phyloP scores from a whole-genome alignment of 345 rosid species.

The Citrus sp. region DNA sequence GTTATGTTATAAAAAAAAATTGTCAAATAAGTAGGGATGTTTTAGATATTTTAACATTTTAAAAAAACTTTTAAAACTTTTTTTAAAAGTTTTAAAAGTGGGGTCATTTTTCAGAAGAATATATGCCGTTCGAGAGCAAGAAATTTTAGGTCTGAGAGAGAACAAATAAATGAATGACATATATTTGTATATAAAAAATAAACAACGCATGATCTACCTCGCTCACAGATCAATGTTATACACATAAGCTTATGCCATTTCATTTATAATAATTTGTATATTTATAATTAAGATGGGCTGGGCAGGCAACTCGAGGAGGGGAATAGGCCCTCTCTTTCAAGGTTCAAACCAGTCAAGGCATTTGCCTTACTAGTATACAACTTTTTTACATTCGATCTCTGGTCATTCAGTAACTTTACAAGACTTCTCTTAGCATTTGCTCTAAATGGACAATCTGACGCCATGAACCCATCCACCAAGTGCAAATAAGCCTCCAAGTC shows the following conservation, averaged over 20 bases:
- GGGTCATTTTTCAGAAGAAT: no score
- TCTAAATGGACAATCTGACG: constrained; percentile 79
- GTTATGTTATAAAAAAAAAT: no score
- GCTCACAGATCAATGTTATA: background rate
- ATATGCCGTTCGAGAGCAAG: background rate
- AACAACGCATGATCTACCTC: background rate
- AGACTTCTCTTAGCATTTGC: constrained; percentile 90
- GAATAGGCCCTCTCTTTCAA: constrained; percentile 32
- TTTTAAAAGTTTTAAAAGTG: no score
- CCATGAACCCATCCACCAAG: constrained; percentile 77
- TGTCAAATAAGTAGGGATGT: no score
- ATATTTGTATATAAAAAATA: no score
- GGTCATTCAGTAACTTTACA: constrained; percentile 64
- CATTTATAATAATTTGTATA: background rate
- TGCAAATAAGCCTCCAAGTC: constrained; percentile 81
- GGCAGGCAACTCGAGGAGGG: constrained; percentile 44
- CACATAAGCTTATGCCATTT: background rate
- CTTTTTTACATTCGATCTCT: constrained; percentile 71
- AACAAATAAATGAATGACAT: background rate
- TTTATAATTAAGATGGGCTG: constrained; percentile 35
- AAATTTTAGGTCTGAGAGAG: no score
- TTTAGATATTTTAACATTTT: no score
- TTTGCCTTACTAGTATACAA: constrained; percentile 70
- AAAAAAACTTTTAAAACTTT: no score
- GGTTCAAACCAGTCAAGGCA: constrained; percentile 36